Conservation (phyloP, 176 grass and related monocot species). For the Musa schizocarpa region DNA sequence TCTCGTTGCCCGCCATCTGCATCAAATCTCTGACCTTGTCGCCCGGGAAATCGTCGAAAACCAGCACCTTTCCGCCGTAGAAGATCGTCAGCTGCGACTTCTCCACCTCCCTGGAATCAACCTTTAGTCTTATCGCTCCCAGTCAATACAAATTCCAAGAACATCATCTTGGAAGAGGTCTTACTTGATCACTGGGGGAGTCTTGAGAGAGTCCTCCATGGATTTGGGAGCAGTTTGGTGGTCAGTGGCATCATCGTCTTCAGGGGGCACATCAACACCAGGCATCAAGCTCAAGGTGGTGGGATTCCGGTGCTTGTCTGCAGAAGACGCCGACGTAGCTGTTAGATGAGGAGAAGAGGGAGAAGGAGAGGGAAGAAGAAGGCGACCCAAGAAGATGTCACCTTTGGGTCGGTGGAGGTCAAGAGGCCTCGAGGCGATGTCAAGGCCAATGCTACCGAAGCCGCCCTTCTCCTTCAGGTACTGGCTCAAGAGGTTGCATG, state of each 20-base stretch:
- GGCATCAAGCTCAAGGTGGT: not conserved
- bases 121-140: too few relatives aligned
- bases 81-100: slow-evolving; percentile 46
- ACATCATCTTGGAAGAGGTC: not conserved
- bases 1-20: slow-evolving; percentile 15
- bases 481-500: slow-evolving; percentile 33
- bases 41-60: slow-evolving; percentile 39
- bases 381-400: not conserved
- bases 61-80: slow-evolving; percentile 44
- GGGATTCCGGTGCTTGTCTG: not conserved
- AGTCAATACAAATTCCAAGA: not conserved
- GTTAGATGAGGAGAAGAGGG: not conserved
- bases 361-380: not conserved
- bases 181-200: not conserved
- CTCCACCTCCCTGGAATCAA: slow-evolving; percentile 21
- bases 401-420: not conserved
- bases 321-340: not conserved
- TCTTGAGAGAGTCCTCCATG: not conserved
- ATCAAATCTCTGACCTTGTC: slow-evolving; percentile 36
- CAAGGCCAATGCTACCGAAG: slow-evolving; percentile 17
- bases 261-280: slow-evolving; percentile 1
- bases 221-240: not conserved
- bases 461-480: slow-evolving; percentile 50
- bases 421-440: slow-evolving; percentile 1
- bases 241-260: not conserved